A percentile compares a stretch with the other conserved stretches of the same genome.
Conservation (phyloP, 495 filamentous ascomycete species). For the Daldinia loculata region DNA sequence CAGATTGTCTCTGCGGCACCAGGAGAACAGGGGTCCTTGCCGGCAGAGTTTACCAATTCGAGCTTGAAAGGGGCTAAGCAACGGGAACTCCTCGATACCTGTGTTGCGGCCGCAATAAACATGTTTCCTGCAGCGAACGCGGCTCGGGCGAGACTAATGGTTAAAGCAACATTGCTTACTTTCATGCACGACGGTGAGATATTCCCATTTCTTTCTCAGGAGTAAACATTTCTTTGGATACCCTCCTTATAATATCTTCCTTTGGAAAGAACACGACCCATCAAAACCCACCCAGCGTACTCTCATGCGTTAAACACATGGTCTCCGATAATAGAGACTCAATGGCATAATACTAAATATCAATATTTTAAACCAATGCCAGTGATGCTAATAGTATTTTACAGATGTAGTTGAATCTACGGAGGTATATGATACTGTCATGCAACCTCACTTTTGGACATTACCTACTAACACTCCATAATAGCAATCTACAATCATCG, state of each 20-base stretch:
- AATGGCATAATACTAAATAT: too few relatives aligned
- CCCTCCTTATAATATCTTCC: too few relatives aligned
- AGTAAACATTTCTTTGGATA: neutral
- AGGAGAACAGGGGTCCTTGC: slow-evolving; percentile 12
- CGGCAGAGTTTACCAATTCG: slow-evolving; percentile 5
- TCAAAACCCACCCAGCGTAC: neutral
- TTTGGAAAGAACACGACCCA: neutral
- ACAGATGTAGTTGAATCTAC: slow-evolving; percentile 17
- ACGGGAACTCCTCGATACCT: slow-evolving; percentile 13
- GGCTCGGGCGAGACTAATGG: slow-evolving; percentile 9
- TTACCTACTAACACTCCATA: too few relatives aligned
- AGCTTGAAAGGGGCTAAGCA: slow-evolving; percentile 16
- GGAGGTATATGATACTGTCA: neutral
- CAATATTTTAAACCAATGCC: too few relatives aligned
- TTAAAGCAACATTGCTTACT: slow-evolving; percentile 13
- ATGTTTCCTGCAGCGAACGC: slow-evolving; percentile 15
- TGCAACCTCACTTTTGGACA: neutral
- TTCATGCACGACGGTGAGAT: slow-evolving; percentile 23
- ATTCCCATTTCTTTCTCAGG: neutral
- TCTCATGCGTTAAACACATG: too few relatives aligned
- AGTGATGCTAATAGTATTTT: neutral
- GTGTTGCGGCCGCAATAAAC: slow-evolving; percentile 9
- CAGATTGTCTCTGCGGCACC: neutral
- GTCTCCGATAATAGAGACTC: too few relatives aligned
- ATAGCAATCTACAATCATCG: too few relatives aligned